Conservation (phyloP, 441 rosid genomes). For the Kokia cookei region DNA sequence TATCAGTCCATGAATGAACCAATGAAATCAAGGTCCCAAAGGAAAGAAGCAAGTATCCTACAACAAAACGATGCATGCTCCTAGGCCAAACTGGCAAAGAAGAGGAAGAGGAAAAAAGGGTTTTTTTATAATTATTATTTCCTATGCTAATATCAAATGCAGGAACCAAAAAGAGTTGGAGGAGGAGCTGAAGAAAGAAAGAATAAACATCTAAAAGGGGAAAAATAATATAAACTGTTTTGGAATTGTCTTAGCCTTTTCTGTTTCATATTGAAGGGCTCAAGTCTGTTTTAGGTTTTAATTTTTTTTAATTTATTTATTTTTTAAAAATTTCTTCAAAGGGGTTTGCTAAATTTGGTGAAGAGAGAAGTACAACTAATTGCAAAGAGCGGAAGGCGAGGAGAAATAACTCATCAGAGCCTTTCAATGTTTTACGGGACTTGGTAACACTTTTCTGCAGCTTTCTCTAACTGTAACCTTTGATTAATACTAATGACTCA, state of each 20-base stretch:
- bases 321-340: background rate
- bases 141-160: background rate
- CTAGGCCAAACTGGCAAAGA: background rate
- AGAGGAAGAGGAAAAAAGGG: background rate
- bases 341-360: constrained; percentile 12
- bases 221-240: background rate
- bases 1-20: constrained; percentile 60
- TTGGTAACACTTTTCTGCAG: background rate
- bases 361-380: background rate
- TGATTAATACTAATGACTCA: background rate
- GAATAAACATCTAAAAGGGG: background rate
- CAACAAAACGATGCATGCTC: constrained; percentile 25
- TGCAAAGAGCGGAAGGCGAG: constrained; percentile 11
- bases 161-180: constrained; percentile 13
- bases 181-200: constrained; percentile 8
- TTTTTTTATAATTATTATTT: background rate
- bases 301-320: background rate
- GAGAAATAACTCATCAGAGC: constrained; percentile 13
- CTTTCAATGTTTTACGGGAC: constrained; percentile 21
- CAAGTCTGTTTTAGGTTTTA: background rate
- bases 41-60: constrained; percentile 23
- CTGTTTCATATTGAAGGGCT: background rate
- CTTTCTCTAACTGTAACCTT: background rate
- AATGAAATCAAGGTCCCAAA: constrained; percentile 31
- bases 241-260: background rate